Evolutionary conservation across 2,329 filamentous ascomycete genomes (phyloP), one percentile per base, ranked within the genome.

Genomic region (Xylaria polymorpha): DNA sequence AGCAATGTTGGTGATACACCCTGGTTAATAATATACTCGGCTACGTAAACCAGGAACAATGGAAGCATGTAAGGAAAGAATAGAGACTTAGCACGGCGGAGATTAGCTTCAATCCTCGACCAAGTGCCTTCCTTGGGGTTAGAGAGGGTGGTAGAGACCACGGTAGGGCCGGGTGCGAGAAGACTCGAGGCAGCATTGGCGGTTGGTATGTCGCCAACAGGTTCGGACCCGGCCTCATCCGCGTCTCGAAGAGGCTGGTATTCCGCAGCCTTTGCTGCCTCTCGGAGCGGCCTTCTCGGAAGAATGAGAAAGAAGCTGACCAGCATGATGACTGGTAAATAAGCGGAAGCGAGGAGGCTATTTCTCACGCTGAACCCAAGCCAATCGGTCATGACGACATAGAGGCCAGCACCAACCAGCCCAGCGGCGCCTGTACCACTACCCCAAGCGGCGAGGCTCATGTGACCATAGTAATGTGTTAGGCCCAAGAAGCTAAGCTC

Each of bases 11-110:
- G 95, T 0, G 94, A 86, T 0, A 98, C 94, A 43, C 94, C 95
- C 83, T 97, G 94, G 82, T 98, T 98, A 81, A 98, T 98, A 64
- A 93, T 97, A 79, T 99, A 99, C 83, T 99, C 96, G 66, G 94
- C 94, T 43, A 98, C 88, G 79, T 98, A 99, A 37, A 99, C 96
- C 18, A 98, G 83, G 41, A 98, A 85, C 15, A 99, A 86, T 0
- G 96, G 96, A 3, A 97, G 85, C 94, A 99, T 98, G 79, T 91
- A 91, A 0, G 89, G 89, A 53, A 97, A 83, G 77, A 98, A 91
- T 1, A 98, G 84, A 0, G 86, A 84, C 70, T 83, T 86, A 0
- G 91, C 88, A 4, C 93, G 90, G n/a, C 82, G 83, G 41, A 98
- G 80, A 65, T 90, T 87, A n/a, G 79, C 75, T 15, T 72, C 70